Conservation (phyloP, 1,284 basidiomycete genomes). For the Cutaneotrichosporon sp. region DNA sequence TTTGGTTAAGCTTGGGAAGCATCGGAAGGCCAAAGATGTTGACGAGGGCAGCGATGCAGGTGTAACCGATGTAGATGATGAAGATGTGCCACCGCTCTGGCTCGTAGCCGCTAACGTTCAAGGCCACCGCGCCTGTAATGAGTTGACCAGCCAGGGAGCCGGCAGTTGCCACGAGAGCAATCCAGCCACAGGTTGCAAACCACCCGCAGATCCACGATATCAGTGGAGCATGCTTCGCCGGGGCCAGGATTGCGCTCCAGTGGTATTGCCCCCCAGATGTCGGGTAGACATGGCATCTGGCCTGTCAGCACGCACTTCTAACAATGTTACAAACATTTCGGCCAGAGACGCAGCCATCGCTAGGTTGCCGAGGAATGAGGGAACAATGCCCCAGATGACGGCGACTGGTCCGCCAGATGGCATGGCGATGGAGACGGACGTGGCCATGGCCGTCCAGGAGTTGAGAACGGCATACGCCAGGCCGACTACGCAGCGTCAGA, state of each 20-base stretch:
- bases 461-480: slow-evolving; percentile 33
- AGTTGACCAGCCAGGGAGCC: slow-evolving; percentile 26
- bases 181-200: slow-evolving; percentile 15
- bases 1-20: slow-evolving; percentile 32
- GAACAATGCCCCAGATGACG: slow-evolving; percentile 37
- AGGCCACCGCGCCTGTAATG: slow-evolving; percentile 44
- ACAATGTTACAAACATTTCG: slow-evolving; percentile 9
- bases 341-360: slow-evolving; percentile 23
- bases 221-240: not conserved
- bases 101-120: slow-evolving; percentile 27
- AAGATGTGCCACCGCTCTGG: slow-evolving; percentile 15
- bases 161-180: slow-evolving; percentile 28
- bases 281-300: slow-evolving; percentile 9
- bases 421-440: slow-evolving; percentile 14
- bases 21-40: slow-evolving; percentile 33
- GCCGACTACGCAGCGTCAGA: slow-evolving; percentile 18
- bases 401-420: slow-evolving; percentile 35
- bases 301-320: not conserved
- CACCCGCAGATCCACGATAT: slow-evolving; percentile 22
- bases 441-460: slow-evolving; percentile 28
- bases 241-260: slow-evolving; percentile 25
- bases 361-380: slow-evolving; percentile 25
- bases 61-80: slow-evolving; percentile 22
- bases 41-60: slow-evolving; percentile 13
- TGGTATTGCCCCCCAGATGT: slow-evolving; percentile 39